Evolutionary conservation across 2,329 filamentous ascomycete genomes (phyloP).

Genomic region (Kalmusia sp.): DNA sequence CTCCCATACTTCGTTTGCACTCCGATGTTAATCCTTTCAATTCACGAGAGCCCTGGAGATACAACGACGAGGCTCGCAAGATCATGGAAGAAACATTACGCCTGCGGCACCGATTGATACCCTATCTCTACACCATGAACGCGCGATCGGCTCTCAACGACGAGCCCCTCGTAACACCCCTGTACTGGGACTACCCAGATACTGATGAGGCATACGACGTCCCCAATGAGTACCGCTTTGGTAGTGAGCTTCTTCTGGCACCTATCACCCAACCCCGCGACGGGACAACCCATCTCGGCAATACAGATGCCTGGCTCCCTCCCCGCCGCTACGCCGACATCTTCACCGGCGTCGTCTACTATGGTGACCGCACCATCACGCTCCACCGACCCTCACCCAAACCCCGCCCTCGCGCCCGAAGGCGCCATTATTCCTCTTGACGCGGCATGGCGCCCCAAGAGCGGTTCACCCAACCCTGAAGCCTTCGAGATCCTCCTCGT

Average conservation of each 20-base stretch:
- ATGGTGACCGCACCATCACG: slow-evolving; percentile 60
- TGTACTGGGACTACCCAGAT: slow-evolving; percentile 68
- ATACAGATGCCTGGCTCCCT: slow-evolving; percentile 64
- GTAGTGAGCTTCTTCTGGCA: slow-evolving; percentile 61
- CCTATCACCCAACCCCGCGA: slow-evolving; percentile 63
- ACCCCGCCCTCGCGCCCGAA: slow-evolving; percentile 63
- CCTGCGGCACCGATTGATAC: slow-evolving; percentile 65
- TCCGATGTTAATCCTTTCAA: slow-evolving; percentile 65
- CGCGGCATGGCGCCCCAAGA: slow-evolving; percentile 48
- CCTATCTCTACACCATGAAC: slow-evolving; percentile 68
- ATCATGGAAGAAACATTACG: slow-evolving; percentile 60
- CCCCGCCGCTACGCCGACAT: slow-evolving; percentile 63
- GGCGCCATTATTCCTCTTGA: slow-evolving; percentile 68
- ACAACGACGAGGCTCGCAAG: slow-evolving; percentile 53
- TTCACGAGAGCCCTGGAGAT: slow-evolving; percentile 69
- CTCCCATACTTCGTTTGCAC: slow-evolving; percentile 67
- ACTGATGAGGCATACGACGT: slow-evolving; percentile 62
- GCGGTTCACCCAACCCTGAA: slow-evolving; percentile 57
- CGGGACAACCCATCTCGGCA: slow-evolving; percentile 54
- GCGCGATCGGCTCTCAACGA: slow-evolving; percentile 52
- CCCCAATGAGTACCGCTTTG: slow-evolving; percentile 67
- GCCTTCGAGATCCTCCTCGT: slow-evolving; percentile 58
- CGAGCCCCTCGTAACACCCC: slow-evolving; percentile 64
- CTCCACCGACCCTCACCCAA: slow-evolving; percentile 59
- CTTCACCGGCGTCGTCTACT: slow-evolving; percentile 64